Base-by-base conservation (phyloP, 495 filamentous ascomycete species). In the Parathielavia appendiculata region DNA sequence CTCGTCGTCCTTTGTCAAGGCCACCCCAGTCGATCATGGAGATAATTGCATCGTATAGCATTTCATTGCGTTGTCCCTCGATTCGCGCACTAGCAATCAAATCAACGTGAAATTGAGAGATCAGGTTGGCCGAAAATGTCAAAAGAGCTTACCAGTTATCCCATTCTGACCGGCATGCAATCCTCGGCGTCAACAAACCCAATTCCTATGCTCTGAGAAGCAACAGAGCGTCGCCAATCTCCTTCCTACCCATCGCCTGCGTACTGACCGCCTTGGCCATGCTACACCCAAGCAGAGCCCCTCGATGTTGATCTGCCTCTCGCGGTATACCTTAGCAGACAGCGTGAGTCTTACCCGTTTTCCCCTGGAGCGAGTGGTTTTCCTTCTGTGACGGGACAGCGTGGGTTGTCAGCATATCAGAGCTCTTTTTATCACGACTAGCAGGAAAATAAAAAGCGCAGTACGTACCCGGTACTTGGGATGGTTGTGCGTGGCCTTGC, bases 341-440 rank as follows among this genome's bases (percentile, higher is more conserved):
- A 36, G 82, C 85, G 69, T 95, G 90, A 13, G 90, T 90, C 83
- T 96, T 96, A 46, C 90, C 90, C 54, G 80, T 81, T 82, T 91
- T 90, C 5, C 89, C 90, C 78, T 95, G 89, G 71, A 96, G 71
- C 36, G 84, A 88, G 71, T 96, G 91, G 67, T 82, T 85, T 75
- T 95, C 90, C 60, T 82, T 79, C 69, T 83, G 75, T 56, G 30
- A 14, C 6, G 26, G n/a, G n/a, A n/a, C 26, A 30, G 26, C 26
- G 6, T 6, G 26, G 6, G 14, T 19, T 54, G 60, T 68, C 52
- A 68, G 66, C 30, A 62, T 43, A 10, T 10, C 65, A 34, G 56
- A 41, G 53, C 35, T 16, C 12, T 40, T 20, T 16, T 9, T 4
- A 19, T 32, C 30, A 20, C 10, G 7, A 17, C 11, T 12, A 40